Evolutionary conservation across 768 basidiomycete species (phyloP).

Genomic region (Kwoniella pini): DNA sequence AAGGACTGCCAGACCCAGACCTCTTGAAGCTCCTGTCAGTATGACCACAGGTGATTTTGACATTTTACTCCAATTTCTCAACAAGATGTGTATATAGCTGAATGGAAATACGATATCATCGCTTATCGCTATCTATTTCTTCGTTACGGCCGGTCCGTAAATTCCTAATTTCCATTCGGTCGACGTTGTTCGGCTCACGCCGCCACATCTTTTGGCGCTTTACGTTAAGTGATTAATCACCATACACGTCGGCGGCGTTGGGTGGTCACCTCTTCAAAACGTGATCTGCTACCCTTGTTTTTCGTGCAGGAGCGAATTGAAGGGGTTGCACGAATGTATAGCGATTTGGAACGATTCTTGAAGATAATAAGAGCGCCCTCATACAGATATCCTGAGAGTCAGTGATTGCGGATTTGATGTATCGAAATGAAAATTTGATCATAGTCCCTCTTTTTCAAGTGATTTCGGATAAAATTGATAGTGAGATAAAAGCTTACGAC

Average conservation of each 20-base stretch:
- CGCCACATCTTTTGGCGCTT: not conserved
- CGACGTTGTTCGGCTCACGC: conserved; percentile 2
- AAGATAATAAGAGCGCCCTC: no score
- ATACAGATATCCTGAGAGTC: no score
- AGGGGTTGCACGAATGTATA: no score
- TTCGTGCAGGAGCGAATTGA: no score
- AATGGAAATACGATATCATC: no score
- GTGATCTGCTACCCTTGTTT: no score
- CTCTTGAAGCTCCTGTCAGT: conserved; percentile 77
- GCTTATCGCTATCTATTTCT: no score
- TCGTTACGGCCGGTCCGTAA: not conserved
- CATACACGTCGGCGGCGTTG: not conserved
- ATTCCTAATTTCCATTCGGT: not conserved
- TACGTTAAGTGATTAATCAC: not conserved
- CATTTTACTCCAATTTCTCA: not conserved
- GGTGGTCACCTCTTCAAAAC: no score
- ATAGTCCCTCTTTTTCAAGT: not conserved
- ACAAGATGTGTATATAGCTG: no score
- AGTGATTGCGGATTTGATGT: not conserved
- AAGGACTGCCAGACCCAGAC: conserved; percentile 78
- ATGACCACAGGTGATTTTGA: conserved; percentile 62
- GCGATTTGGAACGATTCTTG: no score
- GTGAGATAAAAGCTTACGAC: not conserved
- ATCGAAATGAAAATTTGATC: conserved; percentile 1
- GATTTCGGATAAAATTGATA: not conserved